Evolutionary conservation across 2,329 filamentous ascomycete genomes (phyloP), one percentile per base, ranked within the genome.

Genomic region (Parafenestella ontariensis): DNA sequence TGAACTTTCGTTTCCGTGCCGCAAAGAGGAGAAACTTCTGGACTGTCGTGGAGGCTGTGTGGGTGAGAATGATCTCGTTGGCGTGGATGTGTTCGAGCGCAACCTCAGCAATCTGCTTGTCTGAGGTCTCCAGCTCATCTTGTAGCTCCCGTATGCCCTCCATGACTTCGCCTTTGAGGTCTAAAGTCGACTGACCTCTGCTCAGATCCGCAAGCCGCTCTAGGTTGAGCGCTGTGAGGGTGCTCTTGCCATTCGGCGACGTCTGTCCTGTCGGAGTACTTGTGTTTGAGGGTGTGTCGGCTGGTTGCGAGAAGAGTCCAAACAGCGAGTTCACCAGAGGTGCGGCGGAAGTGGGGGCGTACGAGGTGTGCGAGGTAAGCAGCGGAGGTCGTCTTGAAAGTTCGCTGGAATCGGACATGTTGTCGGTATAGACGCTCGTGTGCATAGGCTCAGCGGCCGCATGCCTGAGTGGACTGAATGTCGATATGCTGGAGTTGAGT

Each of bases 91-190:
- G 91, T 43, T 96, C 91, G 59, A 96, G 89, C 2, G 93, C 91
- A 61, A 92, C 90, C 20, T 87, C 87, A 1, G 94, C 91, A 66
- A 99, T 96, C 76, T 96, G 92, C 70, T 96, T 92, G 72, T 97
- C 95, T 7, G 92, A 92, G 71, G 94, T 90, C 62, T 90, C 89
- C 52, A 99, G 88, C 78, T 99, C 95, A 71, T 99, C 95, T 75
- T 96, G 90, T 56, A 99, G 92, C 75, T 99, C 95, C 68, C 92
- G 88, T 68, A 99, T 97, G 37, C 93, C 95, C 66, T 95, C 91
- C 62, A 97, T 88, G 23, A 98, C 89, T 76, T 98, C 95, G 13
- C 91, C 91, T 56, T 92, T 90, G 54, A 98, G 82, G 59, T 96
- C 89, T 56, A 90, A 84, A 33, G 61, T 49, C 80, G 75, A 68